Evolutionary conservation across 345 rosid genomes (phyloP).

Genomic region (Limnanthes douglasii): DNA sequence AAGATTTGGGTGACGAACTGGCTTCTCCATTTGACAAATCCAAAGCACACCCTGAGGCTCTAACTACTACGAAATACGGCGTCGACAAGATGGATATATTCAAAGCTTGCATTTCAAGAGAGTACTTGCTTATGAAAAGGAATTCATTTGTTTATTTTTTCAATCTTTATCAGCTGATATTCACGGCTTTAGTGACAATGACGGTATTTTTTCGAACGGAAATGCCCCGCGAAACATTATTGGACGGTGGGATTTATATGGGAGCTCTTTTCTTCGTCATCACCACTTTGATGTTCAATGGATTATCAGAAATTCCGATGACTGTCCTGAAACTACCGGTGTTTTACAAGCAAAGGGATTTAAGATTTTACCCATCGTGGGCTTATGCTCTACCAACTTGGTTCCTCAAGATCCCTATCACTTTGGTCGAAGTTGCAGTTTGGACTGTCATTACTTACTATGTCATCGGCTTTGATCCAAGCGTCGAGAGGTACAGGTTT

Average conservation of each 20-base stretch:
- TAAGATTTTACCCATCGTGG: constrained; percentile 80
- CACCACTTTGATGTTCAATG: constrained; percentile 48
- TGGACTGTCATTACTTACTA: too few species aligned
- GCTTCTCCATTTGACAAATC: constrained; percentile 59
- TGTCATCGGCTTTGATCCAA: too few species aligned
- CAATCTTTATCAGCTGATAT: constrained; percentile 37
- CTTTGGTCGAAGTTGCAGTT: constrained; percentile 38
- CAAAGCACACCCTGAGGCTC: constrained; percentile 57
- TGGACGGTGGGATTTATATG: constrained; percentile 54
- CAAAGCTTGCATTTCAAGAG: constrained; percentile 65
- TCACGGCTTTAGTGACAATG: constrained; percentile 38
- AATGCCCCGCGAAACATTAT: constrained; percentile 40
- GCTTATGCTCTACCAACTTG: constrained; percentile 73
- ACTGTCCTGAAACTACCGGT: constrained; percentile 65
- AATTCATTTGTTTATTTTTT: constrained; percentile 68
- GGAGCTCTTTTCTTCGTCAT: constrained; percentile 57
- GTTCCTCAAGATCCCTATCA: constrained; percentile 70
- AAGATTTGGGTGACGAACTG: constrained; percentile 45
- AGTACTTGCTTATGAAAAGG: constrained; percentile 76
- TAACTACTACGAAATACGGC: constrained; percentile 54
- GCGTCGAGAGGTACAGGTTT: too few species aligned
- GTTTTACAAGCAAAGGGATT: constrained; percentile 87
- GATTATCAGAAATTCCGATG: constrained; percentile 68
- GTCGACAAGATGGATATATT: constrained; percentile 42
- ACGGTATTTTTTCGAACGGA: constrained; percentile 53